Evolutionary conservation across 139 green algal species (phyloP), one percentile per base, ranked within the genome.

Genomic region (Coelastrella sp.): DNA sequence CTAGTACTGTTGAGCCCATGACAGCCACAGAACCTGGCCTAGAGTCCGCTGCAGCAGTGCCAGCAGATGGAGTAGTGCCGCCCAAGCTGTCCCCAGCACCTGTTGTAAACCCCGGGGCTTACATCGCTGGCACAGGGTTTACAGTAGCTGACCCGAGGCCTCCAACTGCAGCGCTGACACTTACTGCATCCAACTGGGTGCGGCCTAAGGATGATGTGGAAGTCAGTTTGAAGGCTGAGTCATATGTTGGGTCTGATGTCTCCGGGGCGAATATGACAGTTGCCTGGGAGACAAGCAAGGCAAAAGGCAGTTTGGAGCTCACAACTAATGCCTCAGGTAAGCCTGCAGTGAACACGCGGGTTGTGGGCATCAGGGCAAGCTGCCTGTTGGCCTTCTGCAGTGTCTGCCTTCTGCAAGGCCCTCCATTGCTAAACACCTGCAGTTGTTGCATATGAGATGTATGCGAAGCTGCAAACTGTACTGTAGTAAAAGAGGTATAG

Each of bases 101-200:
- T 64, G 59, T 83, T 22, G 8, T 58, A 57, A 10, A 17, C n/a
- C 85, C 85, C 5, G 85, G 74, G 1, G 61, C n/a, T 20, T 66
- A 74, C 0, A 88, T 88, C 4, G 54, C 79, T 54, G 79, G 79
- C 22, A 56, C 77, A 0, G 80, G 7, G 32, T 91, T 96, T 71
- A 92, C 86, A 2, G 87, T 95, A 3, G 92, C 88, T 0, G 93
- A 94, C 76, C 94, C 94, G 2, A 60, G 94, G 20, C 92, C 93
- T 3, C 94, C 94, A 20, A 96, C 94, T 8, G 94, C 90, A 16
- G 90, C 91, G 3, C 92, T 96, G 5, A 81, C 65, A 19, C 64
- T 95, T 17, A 82, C 73, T 2, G 78, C 58, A 22, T 73, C 89
- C 14, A 60, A 73, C 20, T 95, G 93, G 93, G 89, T 90, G 80